Evolutionary conservation across 352 stramenopile species (phyloP).

Genomic region (Globisporangium orthogonon): DNA sequence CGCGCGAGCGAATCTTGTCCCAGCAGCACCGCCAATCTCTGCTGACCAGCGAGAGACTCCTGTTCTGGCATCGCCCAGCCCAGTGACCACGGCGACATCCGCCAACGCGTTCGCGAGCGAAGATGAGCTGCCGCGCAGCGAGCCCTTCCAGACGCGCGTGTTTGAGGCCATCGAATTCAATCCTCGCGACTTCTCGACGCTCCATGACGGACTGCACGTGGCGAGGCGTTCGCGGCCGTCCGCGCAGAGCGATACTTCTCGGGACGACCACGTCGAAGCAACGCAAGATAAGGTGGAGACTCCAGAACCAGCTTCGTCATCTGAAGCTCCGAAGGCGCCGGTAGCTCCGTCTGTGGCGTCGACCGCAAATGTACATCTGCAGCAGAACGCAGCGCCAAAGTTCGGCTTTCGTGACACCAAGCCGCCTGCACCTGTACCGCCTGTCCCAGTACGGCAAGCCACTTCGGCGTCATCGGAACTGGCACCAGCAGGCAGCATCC

Average conservation of each 20-base stretch:
- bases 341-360: background rate
- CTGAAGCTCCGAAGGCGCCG: background rate
- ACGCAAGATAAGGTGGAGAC: background rate
- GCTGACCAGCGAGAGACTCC: too few relatives aligned
- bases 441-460: background rate
- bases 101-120: constrained; percentile 5
- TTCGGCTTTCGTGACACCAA: background rate
- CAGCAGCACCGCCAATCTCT: background rate
- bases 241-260: background rate
- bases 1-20: too few relatives aligned
- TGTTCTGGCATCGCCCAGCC: too few relatives aligned
- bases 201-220: constrained; percentile 27
- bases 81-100: background rate
- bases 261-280: background rate
- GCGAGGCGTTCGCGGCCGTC: constrained; percentile 21
- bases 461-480: background rate
- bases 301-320: background rate
- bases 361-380: background rate
- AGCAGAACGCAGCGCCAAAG: background rate
- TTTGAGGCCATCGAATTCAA: constrained; percentile 37
- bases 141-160: constrained; percentile 27
- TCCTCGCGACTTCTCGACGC: constrained; percentile 33
- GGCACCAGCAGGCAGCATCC: background rate
- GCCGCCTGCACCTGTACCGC: background rate
- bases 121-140: background rate